Evolutionary conservation across 345 rosid species (phyloP).

Genomic region (Rhodomyrtus tomentosa): DNA sequence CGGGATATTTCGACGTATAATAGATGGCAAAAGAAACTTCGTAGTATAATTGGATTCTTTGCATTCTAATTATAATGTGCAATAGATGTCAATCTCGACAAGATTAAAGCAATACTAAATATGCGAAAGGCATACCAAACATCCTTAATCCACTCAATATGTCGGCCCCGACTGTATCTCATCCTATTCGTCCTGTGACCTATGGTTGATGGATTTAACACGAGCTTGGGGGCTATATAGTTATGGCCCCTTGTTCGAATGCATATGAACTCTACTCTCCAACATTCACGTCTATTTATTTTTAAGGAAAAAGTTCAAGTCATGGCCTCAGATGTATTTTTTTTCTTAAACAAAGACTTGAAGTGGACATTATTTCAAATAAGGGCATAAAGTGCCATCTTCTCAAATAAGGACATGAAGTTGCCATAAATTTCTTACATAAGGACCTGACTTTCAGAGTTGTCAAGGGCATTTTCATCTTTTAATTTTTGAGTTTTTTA

Average conservation of each 20-base stretch:
- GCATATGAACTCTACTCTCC: background rate
- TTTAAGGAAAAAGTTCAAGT: no score
- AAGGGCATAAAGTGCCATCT: no score
- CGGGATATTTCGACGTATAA: background rate
- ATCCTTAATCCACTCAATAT: background rate
- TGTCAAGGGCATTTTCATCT: no score
- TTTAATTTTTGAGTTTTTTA: no score
- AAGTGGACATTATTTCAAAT: no score
- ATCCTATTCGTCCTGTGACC: background rate
- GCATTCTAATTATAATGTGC: no score
- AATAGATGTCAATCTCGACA: background rate
- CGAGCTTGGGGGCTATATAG: background rate
- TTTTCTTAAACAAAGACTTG: no score
- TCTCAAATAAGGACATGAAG: no score
- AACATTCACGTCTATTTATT: background rate
- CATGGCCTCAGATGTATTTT: no score
- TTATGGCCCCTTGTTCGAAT: background rate
- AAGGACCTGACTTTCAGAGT: no score
- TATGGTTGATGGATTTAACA: background rate
- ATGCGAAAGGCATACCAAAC: background rate
- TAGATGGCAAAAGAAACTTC: background rate
- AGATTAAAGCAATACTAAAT: background rate
- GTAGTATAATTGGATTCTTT: background rate
- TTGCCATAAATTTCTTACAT: no score
- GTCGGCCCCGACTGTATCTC: background rate